phyloP scores from a whole-genome alignment of 768 basidiomycete genomes.

The Phallus indusiatus region DNA sequence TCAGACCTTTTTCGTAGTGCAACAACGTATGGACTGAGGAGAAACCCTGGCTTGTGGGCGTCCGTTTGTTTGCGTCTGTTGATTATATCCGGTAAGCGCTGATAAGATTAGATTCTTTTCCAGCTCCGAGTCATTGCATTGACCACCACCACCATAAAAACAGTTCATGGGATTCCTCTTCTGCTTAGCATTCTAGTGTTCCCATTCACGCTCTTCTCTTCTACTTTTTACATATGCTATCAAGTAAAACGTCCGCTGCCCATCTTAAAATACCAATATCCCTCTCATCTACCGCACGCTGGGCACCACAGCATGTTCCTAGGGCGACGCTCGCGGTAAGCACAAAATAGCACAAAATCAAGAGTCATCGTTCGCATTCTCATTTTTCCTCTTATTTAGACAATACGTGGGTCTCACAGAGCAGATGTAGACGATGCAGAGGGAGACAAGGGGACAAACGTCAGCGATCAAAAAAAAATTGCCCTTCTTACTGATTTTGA shows the following conservation, averaged over 20 bases:
- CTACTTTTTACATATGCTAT: not conserved
- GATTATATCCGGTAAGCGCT: not conserved
- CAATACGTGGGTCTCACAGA: slow-evolving; percentile 7
- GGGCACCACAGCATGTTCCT: slow-evolving; percentile 6
- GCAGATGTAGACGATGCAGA: slow-evolving; percentile 5
- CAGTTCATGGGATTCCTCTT: not conserved
- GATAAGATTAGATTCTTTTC: slow-evolving; percentile 9
- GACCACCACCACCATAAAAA: slow-evolving; percentile 1
- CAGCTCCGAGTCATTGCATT: not conserved
- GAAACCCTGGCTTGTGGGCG: not conserved
- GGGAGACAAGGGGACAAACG: slow-evolving; percentile 4
- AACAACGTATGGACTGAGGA: not conserved
- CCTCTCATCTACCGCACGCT: not conserved
- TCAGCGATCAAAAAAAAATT: not conserved
- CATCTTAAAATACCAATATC: slow-evolving; percentile 4
- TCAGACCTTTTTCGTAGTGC: not conserved
- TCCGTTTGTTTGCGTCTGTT: slow-evolving; percentile 1
- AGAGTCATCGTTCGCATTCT: not conserved
- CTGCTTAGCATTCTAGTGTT: not conserved
- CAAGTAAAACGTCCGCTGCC: slow-evolving; percentile 1
- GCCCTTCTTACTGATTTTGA: not conserved
- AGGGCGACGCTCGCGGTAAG: slow-evolving; percentile 9
- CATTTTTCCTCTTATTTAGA: not conserved
- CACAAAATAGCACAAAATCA: no score
- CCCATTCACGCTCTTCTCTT: not conserved